Evolutionary conservation across 2,329 filamentous ascomycete species (phyloP).

Genomic region (Trichoderma pleuroti): DNA sequence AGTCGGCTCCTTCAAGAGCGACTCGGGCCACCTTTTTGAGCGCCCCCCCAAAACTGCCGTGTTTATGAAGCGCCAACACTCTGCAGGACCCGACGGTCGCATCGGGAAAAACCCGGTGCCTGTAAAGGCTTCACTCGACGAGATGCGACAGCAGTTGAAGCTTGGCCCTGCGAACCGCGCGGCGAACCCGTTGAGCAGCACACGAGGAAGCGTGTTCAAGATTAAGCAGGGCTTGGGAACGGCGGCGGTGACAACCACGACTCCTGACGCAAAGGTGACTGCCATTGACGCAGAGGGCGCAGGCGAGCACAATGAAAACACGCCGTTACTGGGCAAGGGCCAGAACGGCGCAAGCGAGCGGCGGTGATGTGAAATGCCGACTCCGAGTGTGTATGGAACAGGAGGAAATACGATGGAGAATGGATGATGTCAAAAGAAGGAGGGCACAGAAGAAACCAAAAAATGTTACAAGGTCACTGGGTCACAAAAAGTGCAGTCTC

Average conservation of each 20-base stretch:
- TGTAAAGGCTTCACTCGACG: conserved; percentile 58
- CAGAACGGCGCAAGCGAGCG: conserved; percentile 19
- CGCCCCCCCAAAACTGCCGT: conserved; percentile 52
- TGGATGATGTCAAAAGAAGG: background rate
- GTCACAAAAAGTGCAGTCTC: background rate
- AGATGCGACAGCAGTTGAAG: conserved; percentile 61
- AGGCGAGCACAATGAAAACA: conserved; percentile 28
- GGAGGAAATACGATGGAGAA: background rate
- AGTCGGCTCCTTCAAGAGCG: conserved; percentile 39
- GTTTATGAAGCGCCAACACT: conserved; percentile 57
- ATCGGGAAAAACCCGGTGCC: conserved; percentile 47
- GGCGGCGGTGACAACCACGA: background rate
- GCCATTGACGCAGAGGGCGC: background rate
- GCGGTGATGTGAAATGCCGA: background rate
- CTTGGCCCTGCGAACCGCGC: conserved; percentile 66
- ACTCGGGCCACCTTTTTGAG: conserved; percentile 37
- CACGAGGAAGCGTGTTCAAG: conserved; percentile 61
- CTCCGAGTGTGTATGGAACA: background rate
- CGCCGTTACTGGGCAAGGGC: conserved; percentile 29
- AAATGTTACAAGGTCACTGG: background rate
- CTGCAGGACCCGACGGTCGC: conserved; percentile 52
- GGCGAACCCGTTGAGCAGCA: conserved; percentile 57
- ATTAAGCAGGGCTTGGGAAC: conserved; percentile 51
- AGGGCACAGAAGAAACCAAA: background rate
- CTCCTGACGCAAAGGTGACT: background rate